Base-by-base conservation (phyloP, 768 basidiomycete species). In the Sarcomyxa edulis region DNA sequence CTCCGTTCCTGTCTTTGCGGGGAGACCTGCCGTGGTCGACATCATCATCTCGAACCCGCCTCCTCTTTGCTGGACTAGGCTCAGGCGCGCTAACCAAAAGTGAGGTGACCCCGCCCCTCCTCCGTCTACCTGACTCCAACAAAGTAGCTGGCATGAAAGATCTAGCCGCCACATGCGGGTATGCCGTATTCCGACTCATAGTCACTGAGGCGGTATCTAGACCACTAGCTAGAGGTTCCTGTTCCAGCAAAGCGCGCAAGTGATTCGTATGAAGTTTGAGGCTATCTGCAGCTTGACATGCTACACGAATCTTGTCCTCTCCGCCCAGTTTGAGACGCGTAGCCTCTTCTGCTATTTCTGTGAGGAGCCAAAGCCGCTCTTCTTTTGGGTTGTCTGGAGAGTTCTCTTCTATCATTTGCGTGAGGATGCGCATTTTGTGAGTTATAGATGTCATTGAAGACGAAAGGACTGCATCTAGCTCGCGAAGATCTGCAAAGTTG, bases 241-340 rank as follows among this genome's bases (percentile, higher is more conserved):
- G 65, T 44, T 74, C 74, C 7, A 85, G 65, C 23, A 89, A 72
- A 16, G 68, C 63, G 34, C 68, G 68, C 54, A 88, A 74, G 50
- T 88, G 80, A 43, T 55, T 54, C 32, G 70, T 62, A 58, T 87
- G 80, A 7, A 62, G 60, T 52, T 81, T 77, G 61, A 97, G 80
- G 51, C 78, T 84, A 66, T 97, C 93, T 25, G 89, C 88, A 19
- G 92, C 92, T 46, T 81, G 83, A 49, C 84, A 90, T 14, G 91
- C 91, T 44, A 95, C 90, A 53, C 91, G 79, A 60, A 97, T 95
- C 71, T 97, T 97, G 78, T 98, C 96, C 60, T 97, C 95, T 38
- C 88, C 89, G 19, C 95, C 94, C 44, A 92, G 76, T 61, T 93
- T 91, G 63, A 96, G 84, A 31, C 88, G 74, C 32, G 74, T 69